These are phyloP conservation scores for Delonix regia DNA, from an alignment of 306 rosid genomes.

Conservation along the genomic window DNA sequence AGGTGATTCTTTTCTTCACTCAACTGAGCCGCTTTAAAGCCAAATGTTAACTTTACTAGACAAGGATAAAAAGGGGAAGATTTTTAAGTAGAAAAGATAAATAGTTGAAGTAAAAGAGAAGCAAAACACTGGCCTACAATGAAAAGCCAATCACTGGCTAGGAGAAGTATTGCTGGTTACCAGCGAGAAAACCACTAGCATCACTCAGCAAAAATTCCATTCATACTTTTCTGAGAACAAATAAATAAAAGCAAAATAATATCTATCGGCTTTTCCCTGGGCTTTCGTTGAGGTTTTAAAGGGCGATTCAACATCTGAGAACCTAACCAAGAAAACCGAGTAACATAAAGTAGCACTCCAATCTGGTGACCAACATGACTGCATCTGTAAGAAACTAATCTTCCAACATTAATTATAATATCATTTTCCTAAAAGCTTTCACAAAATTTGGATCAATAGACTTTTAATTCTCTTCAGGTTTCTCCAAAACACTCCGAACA, in stretches of 20 bases:
- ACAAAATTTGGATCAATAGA: slow-evolving; percentile 27
- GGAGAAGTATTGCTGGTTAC: slow-evolving; percentile 24
- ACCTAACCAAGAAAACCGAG: slow-evolving; percentile 22
- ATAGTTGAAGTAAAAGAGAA: slow-evolving; percentile 7
- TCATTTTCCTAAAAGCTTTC: background rate
- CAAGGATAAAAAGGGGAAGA: slow-evolving; percentile 29
- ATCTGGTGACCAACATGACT: background rate
- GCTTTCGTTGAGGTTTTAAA: slow-evolving; percentile 24
- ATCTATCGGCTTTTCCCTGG: slow-evolving; percentile 28
- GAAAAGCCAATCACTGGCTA: slow-evolving; percentile 27
- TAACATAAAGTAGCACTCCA: background rate
- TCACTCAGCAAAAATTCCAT: background rate
- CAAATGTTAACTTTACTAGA: slow-evolving; percentile 29
- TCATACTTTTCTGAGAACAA: background rate
- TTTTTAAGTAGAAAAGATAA: background rate
- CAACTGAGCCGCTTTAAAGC: slow-evolving; percentile 37
- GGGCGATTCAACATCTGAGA: slow-evolving; percentile 10
- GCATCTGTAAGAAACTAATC: slow-evolving; percentile 16
- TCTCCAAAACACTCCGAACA: slow-evolving; percentile 10
- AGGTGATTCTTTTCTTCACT: slow-evolving; percentile 23
- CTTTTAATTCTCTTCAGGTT: slow-evolving; percentile 8
- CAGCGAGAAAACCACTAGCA: slow-evolving; percentile 23
- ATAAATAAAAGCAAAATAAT: slow-evolving; percentile 1
- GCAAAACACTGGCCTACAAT: background rate
- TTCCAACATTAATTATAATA: background rate